Evolutionary conservation across 495 filamentous ascomycete genomes (phyloP), one percentile per base, ranked within the genome.

Genomic region (Peziza echinospora): DNA sequence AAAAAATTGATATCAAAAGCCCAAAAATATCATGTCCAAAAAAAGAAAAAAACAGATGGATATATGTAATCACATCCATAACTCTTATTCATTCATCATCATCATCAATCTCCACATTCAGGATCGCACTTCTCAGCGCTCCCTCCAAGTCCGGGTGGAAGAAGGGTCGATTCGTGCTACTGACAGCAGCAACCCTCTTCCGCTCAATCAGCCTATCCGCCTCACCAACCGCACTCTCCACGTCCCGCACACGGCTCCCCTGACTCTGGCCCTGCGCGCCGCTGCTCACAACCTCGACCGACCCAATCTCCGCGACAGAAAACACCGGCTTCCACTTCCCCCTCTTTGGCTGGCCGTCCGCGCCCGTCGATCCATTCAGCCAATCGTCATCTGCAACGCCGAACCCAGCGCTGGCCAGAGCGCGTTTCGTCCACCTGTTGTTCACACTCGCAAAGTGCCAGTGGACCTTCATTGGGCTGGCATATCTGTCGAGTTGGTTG

Each of bases 291-390:
- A 75, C 65, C 3, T 65, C 67, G 0, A 53, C 60, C 0, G 61
- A 11, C 3, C 80, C 83, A 45, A 92, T 76, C 57, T 94, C 86
- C 8, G 91, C 80, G 10, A 97, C 82, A 60, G 75, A 83, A 69
- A 93, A 97, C 60, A 97, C 83, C n/a, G 84, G 83, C 61, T 85
- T 85, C 87, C 87, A 96, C 61, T 85, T 85, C 87, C 87, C 96
- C 3, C 55, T 40, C 5, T 61, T 67, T 23, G 71, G 68, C 1
- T 67, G 65, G 1, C 69, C 66, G 9, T 62, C 64, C n/a, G n/a
- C n/a, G n/a, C n/a, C n/a, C n/a, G n/a, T n/a, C n/a, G n/a, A n/a
- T n/a, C n/a, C n/a, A n/a, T n/a, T n/a, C n/a, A n/a, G n/a, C n/a
- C n/a, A n/a, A 37, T 37, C 30, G 5, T 67, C 60, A 7, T 76